These are phyloP conservation scores for Yamadazyma blattariae DNA, from an alignment of 1,139 yeast species.

Conservation along the genomic window DNA sequence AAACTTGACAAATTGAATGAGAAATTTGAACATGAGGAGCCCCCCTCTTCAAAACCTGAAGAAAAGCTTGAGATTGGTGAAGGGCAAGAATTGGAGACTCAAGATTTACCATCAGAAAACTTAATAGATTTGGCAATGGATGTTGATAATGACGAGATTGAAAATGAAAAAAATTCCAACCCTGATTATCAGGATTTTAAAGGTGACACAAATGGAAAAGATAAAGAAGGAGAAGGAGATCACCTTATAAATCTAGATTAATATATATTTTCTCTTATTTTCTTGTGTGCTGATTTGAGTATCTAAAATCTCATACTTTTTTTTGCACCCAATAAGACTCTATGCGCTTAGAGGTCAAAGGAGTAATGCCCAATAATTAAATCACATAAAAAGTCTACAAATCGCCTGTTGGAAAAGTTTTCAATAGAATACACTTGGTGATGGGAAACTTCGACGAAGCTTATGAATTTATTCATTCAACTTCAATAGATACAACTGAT, in stretches of 20 bases:
- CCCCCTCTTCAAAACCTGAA: constrained; percentile 1
- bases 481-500: constrained; percentile 2
- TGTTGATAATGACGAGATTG: neutral
- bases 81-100: neutral
- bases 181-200: no score
- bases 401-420: neutral
- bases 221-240: neutral
- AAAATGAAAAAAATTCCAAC: neutral
- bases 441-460: constrained; percentile 16
- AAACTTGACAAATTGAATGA: constrained; percentile 7
- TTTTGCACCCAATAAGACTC: constrained; percentile 3
- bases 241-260: neutral
- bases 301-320: neutral
- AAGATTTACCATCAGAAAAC: neutral
- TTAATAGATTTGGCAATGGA: neutral
- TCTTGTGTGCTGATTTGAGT: neutral
- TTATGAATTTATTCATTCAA: constrained; percentile 14
- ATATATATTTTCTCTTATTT: neutral
- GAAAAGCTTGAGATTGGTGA: neutral
- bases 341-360: constrained; percentile 11
- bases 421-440: neutral
- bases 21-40: neutral
- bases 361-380: neutral
- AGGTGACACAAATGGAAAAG: no score
- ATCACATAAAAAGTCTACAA: neutral